Base-by-base conservation (phyloP, 768 basidiomycete species). In the Leccinum pellstonianum region DNA sequence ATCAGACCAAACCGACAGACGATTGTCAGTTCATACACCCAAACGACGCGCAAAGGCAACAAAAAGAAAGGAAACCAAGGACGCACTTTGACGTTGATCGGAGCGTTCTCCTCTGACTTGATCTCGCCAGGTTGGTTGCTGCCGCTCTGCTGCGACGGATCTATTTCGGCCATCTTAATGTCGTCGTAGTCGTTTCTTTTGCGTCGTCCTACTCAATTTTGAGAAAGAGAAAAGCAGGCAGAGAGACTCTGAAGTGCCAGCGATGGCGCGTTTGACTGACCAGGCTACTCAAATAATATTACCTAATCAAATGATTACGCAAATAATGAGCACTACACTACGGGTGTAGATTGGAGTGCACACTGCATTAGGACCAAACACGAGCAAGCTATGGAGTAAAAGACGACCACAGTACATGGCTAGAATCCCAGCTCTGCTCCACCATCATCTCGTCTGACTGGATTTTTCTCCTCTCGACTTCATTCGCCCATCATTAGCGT, bases 1-100 rank as follows among this genome's bases (percentile, higher is more conserved):
- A 43, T 43, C 38, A 19, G n/a, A 43, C 9, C n/a, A 14, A 9
- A 43, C 41, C 41, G 41, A 29, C 23, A 10, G 35, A 56, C 23
- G 49, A 31, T 48, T 14, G n/a, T 58, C 57, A 57, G 43, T 27
- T 3, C n/a, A 43, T 43, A 19, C 41, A 19, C 41, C 41, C 8
- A 6, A 43, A n/a, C 19, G n/a, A 43, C 41, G 41, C 41, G 41
- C 41, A n/a, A 43, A 43, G n/a, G n/a, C 41, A 43, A 43, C 41
- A 41, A 41, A 41, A 41, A 17, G 17, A 41, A 41, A 41, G 12
- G 47, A 48, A 48, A 48, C 5, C 21, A 48, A 48, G 47, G 23
- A 25, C 47, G 47, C 61, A 90, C 90, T 83, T 89, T 91, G 74
- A 92, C 84, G 69, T 90, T 91, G 70, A 92, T 91, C 35, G 90